Percentiles rank a stretch among this genome's conserved stretches.
Conservation (phyloP, 129 eudicot genomes). For the Flaveria ramosissima region DNA sequence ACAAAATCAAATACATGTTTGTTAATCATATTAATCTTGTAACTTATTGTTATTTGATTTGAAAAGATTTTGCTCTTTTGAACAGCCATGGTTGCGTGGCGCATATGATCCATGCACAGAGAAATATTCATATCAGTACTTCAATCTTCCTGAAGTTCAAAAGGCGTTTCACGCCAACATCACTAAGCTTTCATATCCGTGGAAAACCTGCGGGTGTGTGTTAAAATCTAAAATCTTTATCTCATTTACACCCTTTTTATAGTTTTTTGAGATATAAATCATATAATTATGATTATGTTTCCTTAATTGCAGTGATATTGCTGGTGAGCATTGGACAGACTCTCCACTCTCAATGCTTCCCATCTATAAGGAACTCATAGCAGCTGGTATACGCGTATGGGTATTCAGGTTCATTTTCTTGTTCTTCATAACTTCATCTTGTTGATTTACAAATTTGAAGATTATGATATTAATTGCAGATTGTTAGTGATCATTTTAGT, state of each 20-base stretch:
- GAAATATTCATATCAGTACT: constrained; percentile 65
- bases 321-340: constrained; percentile 80
- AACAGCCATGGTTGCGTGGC: constrained; percentile 92
- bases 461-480: background rate
- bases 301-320: constrained; percentile 63
- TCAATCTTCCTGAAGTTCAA: constrained; percentile 88
- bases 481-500: background rate
- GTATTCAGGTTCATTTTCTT: constrained; percentile 67
- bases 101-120: constrained; percentile 97
- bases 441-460: background rate
- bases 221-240: background rate
- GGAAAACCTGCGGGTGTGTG: constrained; percentile 85
- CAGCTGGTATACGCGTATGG: constrained; percentile 86
- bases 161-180: constrained; percentile 79
- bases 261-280: background rate
- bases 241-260: background rate
- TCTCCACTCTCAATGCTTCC: constrained; percentile 92
- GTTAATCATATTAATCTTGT: background rate
- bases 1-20: background rate
- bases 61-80: background rate
- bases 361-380: constrained; percentile 78
- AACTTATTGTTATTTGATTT: background rate
- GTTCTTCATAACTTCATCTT: background rate
- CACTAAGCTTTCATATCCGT: constrained; percentile 65
- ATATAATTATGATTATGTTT: background rate